Evolutionary conservation across 208 protist species (phyloP).

Genomic region (Trypanosoma rangeli): DNA sequence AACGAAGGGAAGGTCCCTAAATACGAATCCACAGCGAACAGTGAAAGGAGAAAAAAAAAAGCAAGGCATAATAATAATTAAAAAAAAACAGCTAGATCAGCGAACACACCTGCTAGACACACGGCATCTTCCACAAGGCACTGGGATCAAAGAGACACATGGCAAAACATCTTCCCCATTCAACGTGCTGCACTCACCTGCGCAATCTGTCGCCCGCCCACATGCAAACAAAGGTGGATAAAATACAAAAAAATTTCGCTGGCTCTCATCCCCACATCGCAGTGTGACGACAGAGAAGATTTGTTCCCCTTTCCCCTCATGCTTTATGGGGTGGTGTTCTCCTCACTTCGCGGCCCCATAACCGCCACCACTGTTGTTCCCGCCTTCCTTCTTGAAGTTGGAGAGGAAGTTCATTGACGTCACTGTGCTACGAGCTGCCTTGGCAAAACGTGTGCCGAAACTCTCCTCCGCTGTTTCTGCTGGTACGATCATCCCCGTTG

Average conservation of each 20-base stretch:
- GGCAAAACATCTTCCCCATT: no score
- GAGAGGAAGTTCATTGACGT: conserved; percentile 70
- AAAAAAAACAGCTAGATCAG: no score
- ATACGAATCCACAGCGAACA: not conserved
- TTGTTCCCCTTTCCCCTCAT: not conserved
- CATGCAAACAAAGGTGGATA: conserved; percentile 5
- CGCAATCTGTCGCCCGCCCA: not conserved
- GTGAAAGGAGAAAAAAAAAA: conserved; percentile 14
- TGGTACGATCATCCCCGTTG: conserved; percentile 1
- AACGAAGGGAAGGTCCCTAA: no score
- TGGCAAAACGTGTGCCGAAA: conserved; percentile 58
- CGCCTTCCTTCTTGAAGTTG: conserved; percentile 65
- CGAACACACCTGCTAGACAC: no score
- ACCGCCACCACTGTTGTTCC: not conserved
- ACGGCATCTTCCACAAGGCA: no score
- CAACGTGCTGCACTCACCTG: no score
- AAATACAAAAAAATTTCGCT: conserved; percentile 9
- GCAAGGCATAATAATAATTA: conserved; percentile 7
- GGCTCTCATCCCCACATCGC: no score
- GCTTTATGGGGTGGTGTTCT: not conserved
- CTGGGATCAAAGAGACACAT: no score
- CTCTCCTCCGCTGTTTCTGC: conserved; percentile 36
- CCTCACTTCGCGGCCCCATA: not conserved
- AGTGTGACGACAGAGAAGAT: not conserved
- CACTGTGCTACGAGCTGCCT: conserved; percentile 52